phyloP scores from a whole-genome alignment of 768 basidiomycete species.

The Pisolithus orientalis region DNA sequence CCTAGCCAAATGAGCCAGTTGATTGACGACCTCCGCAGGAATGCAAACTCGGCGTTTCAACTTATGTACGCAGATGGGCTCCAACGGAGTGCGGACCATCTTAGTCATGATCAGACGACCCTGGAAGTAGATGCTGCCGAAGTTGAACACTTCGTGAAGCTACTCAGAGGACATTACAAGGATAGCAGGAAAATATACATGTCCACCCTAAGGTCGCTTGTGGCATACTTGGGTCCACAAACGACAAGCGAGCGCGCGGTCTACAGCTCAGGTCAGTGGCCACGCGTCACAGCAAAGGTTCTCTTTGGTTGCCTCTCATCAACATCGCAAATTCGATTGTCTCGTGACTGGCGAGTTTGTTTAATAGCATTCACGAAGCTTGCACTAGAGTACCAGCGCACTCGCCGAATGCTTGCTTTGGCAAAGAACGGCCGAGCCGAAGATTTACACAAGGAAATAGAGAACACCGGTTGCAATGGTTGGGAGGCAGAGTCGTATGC shows the following conservation, averaged over 20 bases:
- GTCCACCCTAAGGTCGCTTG: background rate
- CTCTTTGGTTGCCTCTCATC: slow-evolving; percentile 29
- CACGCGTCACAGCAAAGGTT: slow-evolving; percentile 24
- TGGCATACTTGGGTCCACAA: slow-evolving; percentile 8
- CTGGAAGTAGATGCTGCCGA: background rate
- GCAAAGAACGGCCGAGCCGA: slow-evolving; percentile 16
- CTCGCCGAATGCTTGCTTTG: slow-evolving; percentile 29
- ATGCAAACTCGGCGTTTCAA: slow-evolving; percentile 6
- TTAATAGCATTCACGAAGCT: slow-evolving; percentile 25
- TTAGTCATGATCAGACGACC: slow-evolving; percentile 2
- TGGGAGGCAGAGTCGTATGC: slow-evolving; percentile 16
- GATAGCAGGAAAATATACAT: slow-evolving; percentile 5
- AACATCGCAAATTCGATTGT: slow-evolving; percentile 9
- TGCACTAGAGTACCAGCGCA: slow-evolving; percentile 30
- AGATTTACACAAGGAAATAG: slow-evolving; percentile 25
- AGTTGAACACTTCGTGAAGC: background rate
- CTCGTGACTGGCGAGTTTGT: slow-evolving; percentile 24
- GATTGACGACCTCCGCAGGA: background rate
- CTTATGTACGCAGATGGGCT: slow-evolving; percentile 9
- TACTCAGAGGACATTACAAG: slow-evolving; percentile 1
- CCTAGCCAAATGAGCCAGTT: slow-evolving; percentile 2
- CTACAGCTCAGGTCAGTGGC: slow-evolving; percentile 29
- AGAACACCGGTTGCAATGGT: slow-evolving; percentile 19
- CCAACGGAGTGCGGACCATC: slow-evolving; percentile 6
- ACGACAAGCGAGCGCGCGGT: slow-evolving; percentile 14